Conservation (phyloP, 2,329 filamentous ascomycete species). For the Cryphonectria parasitica region DNA sequence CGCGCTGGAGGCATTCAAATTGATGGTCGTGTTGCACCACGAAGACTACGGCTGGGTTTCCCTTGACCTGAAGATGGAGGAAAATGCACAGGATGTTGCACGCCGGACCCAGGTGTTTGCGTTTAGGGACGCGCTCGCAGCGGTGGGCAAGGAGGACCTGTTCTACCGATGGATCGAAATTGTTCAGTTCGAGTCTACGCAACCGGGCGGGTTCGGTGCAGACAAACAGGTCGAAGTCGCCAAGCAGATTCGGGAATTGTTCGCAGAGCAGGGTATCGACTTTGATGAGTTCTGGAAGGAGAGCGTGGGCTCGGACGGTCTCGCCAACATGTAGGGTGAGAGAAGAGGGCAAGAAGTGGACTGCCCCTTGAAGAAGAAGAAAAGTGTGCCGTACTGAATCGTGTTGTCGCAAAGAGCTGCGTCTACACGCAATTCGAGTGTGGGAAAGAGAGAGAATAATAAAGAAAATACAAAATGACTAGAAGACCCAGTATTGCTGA, state of each 20-base stretch:
- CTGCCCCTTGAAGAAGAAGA: background rate
- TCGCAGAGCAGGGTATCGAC: slow-evolving; percentile 75
- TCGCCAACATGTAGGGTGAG: slow-evolving; percentile 35
- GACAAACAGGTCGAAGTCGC: slow-evolving; percentile 75
- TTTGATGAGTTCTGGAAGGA: slow-evolving; percentile 81
- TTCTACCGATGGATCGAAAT: slow-evolving; percentile 95
- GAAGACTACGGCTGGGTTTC: slow-evolving; percentile 73
- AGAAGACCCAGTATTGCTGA: background rate
- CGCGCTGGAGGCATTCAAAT: slow-evolving; percentile 69
- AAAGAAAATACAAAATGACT: background rate
- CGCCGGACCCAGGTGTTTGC: slow-evolving; percentile 74
- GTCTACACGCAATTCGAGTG: background rate
- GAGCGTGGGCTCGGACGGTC: slow-evolving; percentile 49
- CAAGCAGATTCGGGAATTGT: slow-evolving; percentile 74
- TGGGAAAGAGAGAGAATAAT: background rate
- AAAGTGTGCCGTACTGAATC: background rate
- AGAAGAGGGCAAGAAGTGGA: background rate
- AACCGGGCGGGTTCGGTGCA: slow-evolving; percentile 75
- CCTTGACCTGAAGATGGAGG: slow-evolving; percentile 58
- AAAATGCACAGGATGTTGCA: slow-evolving; percentile 60
- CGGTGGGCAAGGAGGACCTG: slow-evolving; percentile 81
- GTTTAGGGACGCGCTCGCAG: slow-evolving; percentile 76
- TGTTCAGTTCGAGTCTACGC: slow-evolving; percentile 82
- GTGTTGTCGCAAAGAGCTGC: background rate
- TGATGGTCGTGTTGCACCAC: slow-evolving; percentile 70